Evolutionary conservation across 345 rosid genomes (phyloP), one percentile per base, ranked within the genome.

Genomic region (Corchorus capsularis): DNA sequence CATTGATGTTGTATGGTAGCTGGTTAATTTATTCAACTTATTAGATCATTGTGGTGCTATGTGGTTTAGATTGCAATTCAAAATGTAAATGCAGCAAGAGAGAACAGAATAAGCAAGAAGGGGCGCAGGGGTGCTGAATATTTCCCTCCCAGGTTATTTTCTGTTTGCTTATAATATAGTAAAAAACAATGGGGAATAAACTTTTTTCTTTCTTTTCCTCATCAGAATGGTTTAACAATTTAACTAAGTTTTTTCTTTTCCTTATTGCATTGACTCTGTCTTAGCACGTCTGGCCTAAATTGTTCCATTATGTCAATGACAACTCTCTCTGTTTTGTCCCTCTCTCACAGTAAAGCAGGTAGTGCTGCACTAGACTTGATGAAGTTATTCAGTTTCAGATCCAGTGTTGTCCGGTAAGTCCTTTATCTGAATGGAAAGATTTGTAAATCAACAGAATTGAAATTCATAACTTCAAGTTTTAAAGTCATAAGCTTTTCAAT

Each of bases 31-130:
- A 27, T 60, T 60, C 27, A 15, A 60, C 16, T 60, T 27, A 12
- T 41, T 39, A 53, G 66, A 27, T 73, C 12, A 41, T 63, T 41
- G 13, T 66, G 19, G 3, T 61, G 35, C 50, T 66, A 61, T 71
- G 54, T 60, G 69, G 76, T 74, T 72, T 82, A 96, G 97, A 89
- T 89, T 84, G 97, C 94, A 77, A 80, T 89, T 70, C 98, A 93
- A 82, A 89, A 92, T 74, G 96, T 92, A 76, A 87, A 92, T 86
- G 89, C 97, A 45, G 94, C 96, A 39, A 91, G 91, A 81, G 99
- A 96, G 82, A 90, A 86, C 78, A 89, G 93, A 87, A 69, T 92
- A 71, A 89, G 84, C 83, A 93, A 96, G 86, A 96, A 96, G 87
- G 89, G 96, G 55, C 97, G 97, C 47, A 86, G 97, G 63, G 92